Evolutionary conservation across 2,329 filamentous ascomycete species (phyloP), one percentile per base, ranked within the genome.

Genomic region (Ceratocystis diversiconidia): DNA sequence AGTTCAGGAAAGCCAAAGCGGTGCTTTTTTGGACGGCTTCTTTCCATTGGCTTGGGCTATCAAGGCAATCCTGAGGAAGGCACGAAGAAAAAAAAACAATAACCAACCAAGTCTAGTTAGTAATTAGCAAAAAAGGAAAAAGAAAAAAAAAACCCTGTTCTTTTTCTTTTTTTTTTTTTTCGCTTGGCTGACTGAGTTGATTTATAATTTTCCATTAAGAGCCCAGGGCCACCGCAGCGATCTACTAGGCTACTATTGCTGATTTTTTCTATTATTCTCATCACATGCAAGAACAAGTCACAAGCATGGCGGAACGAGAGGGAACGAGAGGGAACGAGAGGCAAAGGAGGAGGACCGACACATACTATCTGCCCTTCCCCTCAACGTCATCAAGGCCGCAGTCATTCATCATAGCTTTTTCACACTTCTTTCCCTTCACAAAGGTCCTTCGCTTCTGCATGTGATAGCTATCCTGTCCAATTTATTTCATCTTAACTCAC

Each of bases 221-320:
- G 2, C 36, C 10, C 36, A 41, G 36, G 36, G 8, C 36, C 10
- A 41, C 36, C 36, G 2, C 36, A 36, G 32, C 32, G 32, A 36
- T 36, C 32, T 36, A 36, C 36, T 3, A 15, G 3, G 10, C 36
- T 41, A 41, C 36, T 41, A 41, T 41, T 41, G 36, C 36, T 41
- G 36, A 15, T 41, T 15, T 41, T 41, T 12, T 4, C 36, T 10
- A 12, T 41, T 41, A 12, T 15, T 4, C 17, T 25, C 19, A 5
- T 52, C 48, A 52, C 48, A 52, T 52, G 48, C 48, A 52, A 52
- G 48, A 22, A 52, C 48, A 52, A 22, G 48, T 52, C 48, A 52
- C 19, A 52, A 25, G 36, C 10, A 41, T 41, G 10, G 36, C 10
- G 10, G 36, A 41, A 41, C 36, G 10, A 41, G 10, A 15, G 36